Evolutionary conservation across 2,329 filamentous ascomycete genomes (phyloP).

Genomic region (Madurella mycetomatis): DNA sequence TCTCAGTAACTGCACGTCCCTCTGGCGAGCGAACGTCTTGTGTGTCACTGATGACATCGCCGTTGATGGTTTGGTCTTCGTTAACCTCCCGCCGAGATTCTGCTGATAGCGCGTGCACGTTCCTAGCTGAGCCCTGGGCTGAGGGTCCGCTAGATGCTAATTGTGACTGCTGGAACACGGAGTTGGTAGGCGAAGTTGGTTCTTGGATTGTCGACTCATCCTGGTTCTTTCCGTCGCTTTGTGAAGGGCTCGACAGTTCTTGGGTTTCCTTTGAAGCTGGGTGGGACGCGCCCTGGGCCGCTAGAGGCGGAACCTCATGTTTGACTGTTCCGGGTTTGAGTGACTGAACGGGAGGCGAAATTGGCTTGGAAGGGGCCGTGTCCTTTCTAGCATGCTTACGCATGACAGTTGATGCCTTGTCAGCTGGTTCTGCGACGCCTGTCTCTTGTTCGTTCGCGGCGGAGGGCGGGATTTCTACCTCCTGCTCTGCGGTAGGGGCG

Average conservation of each 20-base stretch:
- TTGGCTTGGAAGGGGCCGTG: not conserved
- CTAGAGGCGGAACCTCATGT: not conserved
- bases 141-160: not conserved
- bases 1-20: not conserved
- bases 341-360: constrained; percentile 1
- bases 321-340: not conserved
- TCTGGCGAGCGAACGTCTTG: not conserved
- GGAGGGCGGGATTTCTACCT: not conserved
- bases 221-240: constrained; percentile 5
- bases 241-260: constrained; percentile 11
- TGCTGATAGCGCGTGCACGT: not conserved
- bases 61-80: not conserved
- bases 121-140: not conserved
- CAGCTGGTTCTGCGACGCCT: not conserved
- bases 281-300: too few relatives aligned
- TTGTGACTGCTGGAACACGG: not conserved
- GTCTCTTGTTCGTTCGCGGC: not conserved
- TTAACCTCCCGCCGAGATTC: not conserved
- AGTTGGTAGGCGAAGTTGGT: not conserved
- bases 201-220: not conserved
- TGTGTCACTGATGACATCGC: not conserved
- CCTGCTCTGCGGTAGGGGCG: not conserved
- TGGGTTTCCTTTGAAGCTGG: not conserved
- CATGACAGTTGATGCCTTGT: not conserved
- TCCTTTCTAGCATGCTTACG: not conserved